These are phyloP conservation scores for Phycomyces nitens DNA, from an alignment of 192 early-diverging fungal genomes.

Conservation along the genomic window DNA sequence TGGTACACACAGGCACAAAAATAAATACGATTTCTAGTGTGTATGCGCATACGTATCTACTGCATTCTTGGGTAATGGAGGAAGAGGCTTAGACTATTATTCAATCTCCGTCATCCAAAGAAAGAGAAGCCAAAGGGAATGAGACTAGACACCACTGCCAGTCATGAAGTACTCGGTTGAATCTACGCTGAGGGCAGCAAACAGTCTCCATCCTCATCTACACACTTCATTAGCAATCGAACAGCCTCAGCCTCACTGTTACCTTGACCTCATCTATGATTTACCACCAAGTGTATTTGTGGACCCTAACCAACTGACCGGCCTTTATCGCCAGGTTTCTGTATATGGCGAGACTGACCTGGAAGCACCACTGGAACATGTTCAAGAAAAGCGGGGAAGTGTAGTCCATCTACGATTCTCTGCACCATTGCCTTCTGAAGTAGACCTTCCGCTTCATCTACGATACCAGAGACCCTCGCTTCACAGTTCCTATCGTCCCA, in stretches of 20 bases:
- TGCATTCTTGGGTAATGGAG: too few relatives aligned
- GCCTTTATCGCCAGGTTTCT: constrained; percentile 1
- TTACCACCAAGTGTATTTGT: constrained; percentile 30
- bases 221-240: not conserved
- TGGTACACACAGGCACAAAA: too few relatives aligned
- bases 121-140: too few relatives aligned
- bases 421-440: not conserved
- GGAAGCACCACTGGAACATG: constrained; percentile 21
- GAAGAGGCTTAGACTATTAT: too few relatives aligned
- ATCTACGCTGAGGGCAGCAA: not conserved
- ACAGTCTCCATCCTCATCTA: constrained; percentile 20
- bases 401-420: constrained; percentile 14
- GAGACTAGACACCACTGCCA: not conserved
- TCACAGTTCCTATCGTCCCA: constrained; percentile 1
- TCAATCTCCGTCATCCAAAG: too few relatives aligned
- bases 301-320: constrained; percentile 19
- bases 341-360: constrained; percentile 24
- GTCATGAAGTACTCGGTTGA: not conserved
- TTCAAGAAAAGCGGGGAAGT: constrained; percentile 13
- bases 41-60: too few relatives aligned
- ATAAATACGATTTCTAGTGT: too few relatives aligned
- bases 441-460: constrained; percentile 25
- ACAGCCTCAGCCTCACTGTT: not conserved
- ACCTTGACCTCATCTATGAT: constrained; percentile 22
- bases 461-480: constrained; percentile 16